Conservation (phyloP, 768 basidiomycete species). For the Lactarius evosmus region DNA sequence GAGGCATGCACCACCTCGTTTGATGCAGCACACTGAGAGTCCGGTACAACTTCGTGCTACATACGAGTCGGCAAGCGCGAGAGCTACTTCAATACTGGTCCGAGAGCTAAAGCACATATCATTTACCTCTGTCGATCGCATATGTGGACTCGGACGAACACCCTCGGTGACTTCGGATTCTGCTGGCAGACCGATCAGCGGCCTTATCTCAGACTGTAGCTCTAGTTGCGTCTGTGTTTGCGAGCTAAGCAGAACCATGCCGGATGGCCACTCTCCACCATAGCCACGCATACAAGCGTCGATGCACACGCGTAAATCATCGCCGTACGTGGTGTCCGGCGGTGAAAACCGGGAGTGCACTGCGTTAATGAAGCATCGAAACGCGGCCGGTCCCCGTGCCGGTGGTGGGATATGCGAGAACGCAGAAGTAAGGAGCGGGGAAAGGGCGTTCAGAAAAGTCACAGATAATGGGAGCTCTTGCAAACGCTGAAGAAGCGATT, state of each 20-base stretch:
- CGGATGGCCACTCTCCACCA: constrained; percentile 14
- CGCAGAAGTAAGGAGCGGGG: constrained; percentile 14
- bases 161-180: neutral
- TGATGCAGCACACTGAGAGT: constrained; percentile 7
- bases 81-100: neutral
- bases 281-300: constrained; percentile 17
- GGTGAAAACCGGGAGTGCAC: constrained; percentile 11
- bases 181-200: neutral
- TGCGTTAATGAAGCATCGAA: constrained; percentile 8
- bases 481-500: constrained; percentile 13
- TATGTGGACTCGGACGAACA: neutral
- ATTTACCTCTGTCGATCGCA: constrained; percentile 18
- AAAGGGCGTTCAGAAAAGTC: constrained; percentile 10
- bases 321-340: neutral
- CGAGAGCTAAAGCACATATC: neutral
- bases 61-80: neutral
- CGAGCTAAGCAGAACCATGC: constrained; percentile 11
- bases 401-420: constrained; percentile 21
- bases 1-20: neutral
- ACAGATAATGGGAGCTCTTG: constrained; percentile 3
- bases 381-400: constrained; percentile 16
- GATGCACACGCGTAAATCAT: constrained; percentile 17
- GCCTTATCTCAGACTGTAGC: neutral
- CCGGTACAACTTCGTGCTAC: constrained; percentile 20
- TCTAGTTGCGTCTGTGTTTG: constrained; percentile 7